Evolutionary conservation across 225 moss, liverwort and hornwort genomes (phyloP).

Genomic region (Antitrichia curtipendula): DNA sequence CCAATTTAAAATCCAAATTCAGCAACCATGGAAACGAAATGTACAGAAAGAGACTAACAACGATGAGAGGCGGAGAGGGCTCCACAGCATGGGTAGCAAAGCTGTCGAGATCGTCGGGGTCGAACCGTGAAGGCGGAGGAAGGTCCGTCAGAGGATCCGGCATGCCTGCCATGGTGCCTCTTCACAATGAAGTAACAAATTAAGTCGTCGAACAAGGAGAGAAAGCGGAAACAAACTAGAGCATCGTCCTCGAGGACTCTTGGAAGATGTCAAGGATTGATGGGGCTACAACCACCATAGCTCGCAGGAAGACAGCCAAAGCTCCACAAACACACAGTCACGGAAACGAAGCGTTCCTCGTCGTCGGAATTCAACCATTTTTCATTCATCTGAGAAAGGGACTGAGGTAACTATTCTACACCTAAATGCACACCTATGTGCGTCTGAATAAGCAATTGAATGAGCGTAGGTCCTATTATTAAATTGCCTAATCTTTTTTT

Average conservation of each 20-base stretch:
- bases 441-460: too few relatives aligned
- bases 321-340: not conserved
- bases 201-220: not conserved
- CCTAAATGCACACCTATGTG: too few relatives aligned
- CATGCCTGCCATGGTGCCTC: slow-evolving; percentile 34
- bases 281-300: not conserved
- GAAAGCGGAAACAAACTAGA: not conserved
- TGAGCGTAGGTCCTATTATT: not conserved
- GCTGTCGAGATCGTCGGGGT: slow-evolving; percentile 72
- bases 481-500: not conserved
- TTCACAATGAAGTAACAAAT: not conserved
- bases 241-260: not conserved
- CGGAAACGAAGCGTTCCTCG: not conserved
- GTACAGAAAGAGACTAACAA: slow-evolving; percentile 23
- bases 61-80: slow-evolving; percentile 46
- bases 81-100: slow-evolving; percentile 24
- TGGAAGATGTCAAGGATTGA: not conserved
- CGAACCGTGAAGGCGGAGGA: slow-evolving; percentile 87
- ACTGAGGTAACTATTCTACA: too few relatives aligned
- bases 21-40: not conserved
- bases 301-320: not conserved
- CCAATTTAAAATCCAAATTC: not conserved
- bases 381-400: not conserved
- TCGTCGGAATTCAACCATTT: not conserved
- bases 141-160: slow-evolving; percentile 75